Percentiles rank a stretch among this genome's conserved stretches.
phyloP scores from a whole-genome alignment of 805 yeast genomes.

The Candida quercuum region DNA sequence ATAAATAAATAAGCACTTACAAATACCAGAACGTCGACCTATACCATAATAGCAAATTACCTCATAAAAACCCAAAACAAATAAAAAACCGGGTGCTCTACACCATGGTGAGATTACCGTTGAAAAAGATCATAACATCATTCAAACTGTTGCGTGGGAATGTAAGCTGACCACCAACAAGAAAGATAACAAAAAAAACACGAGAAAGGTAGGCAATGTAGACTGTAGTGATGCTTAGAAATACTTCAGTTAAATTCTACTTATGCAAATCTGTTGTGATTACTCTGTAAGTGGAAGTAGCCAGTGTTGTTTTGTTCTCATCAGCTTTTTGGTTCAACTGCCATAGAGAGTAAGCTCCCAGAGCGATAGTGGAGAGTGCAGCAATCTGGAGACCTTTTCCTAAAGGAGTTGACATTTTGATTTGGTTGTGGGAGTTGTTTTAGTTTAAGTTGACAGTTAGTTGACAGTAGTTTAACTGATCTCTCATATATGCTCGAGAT shows the following conservation, averaged over 20 bases:
- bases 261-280: conserved; percentile 9
- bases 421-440: background rate
- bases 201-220: background rate
- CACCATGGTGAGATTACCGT: background rate
- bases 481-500: background rate
- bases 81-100: background rate
- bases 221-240: background rate
- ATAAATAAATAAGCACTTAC: too few species aligned
- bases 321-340: conserved; percentile 18
- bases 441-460: too few species aligned
- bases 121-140: too few species aligned
- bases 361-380: conserved; percentile 16
- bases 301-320: conserved; percentile 17
- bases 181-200: background rate
- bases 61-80: too few species aligned
- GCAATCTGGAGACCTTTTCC: conserved; percentile 4
- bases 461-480: background rate
- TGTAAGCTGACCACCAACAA: background rate
- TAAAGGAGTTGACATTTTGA: conserved; percentile 3
- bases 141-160: too few species aligned
- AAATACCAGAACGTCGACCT: too few species aligned
- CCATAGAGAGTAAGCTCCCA: conserved; percentile 19
- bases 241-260: background rate
- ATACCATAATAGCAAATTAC: too few species aligned
- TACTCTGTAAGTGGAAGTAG: conserved; percentile 7